phyloP scores from a whole-genome alignment of 805 yeast genomes.

The Pichia sporocuriosa region DNA sequence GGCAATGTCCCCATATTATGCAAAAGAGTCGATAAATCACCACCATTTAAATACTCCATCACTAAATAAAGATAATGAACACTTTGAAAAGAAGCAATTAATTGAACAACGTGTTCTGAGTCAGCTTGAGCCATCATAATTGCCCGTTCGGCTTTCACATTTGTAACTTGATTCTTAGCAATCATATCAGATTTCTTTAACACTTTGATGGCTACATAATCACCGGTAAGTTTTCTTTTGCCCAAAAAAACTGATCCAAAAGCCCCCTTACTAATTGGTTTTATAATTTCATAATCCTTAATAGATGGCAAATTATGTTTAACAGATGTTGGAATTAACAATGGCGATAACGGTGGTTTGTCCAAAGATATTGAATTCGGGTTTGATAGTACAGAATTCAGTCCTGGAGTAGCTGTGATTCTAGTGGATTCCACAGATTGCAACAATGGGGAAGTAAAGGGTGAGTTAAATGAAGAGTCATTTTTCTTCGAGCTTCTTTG shows the following conservation, averaged over 20 bases:
- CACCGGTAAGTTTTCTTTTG: constrained; percentile 79
- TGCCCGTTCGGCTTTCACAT: constrained; percentile 91
- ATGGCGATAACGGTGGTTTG: constrained; percentile 74
- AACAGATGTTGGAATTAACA: constrained; percentile 57
- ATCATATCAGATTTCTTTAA: constrained; percentile 92
- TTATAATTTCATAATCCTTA: constrained; percentile 80
- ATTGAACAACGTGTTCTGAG: constrained; percentile 85
- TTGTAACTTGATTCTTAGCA: constrained; percentile 91
- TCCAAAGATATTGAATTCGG: constrained; percentile 12
- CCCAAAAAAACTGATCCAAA: constrained; percentile 93
- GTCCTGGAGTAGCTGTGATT: constrained; percentile 1
- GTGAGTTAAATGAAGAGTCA: constrained; percentile 7
- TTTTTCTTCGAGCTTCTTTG: constrained; percentile 41
- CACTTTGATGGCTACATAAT: constrained; percentile 90
- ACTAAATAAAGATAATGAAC: constrained; percentile 81
- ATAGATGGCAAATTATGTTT: constrained; percentile 63
- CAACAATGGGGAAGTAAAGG: constrained; percentile 47
- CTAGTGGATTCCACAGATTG: constrained; percentile 35
- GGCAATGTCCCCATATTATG: constrained; percentile 79
- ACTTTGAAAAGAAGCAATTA: constrained; percentile 84
- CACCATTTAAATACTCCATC: constrained; percentile 95
- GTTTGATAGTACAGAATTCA: neutral
- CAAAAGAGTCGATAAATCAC: constrained; percentile 85
- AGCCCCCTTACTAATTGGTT: constrained; percentile 95
- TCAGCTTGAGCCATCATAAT: constrained; percentile 97